A percentile compares a stretch with the other conserved stretches of the same genome.
Evolutionary conservation across 495 filamentous ascomycete genomes (phyloP).

Genomic region (Hypoxylon perforatum): DNA sequence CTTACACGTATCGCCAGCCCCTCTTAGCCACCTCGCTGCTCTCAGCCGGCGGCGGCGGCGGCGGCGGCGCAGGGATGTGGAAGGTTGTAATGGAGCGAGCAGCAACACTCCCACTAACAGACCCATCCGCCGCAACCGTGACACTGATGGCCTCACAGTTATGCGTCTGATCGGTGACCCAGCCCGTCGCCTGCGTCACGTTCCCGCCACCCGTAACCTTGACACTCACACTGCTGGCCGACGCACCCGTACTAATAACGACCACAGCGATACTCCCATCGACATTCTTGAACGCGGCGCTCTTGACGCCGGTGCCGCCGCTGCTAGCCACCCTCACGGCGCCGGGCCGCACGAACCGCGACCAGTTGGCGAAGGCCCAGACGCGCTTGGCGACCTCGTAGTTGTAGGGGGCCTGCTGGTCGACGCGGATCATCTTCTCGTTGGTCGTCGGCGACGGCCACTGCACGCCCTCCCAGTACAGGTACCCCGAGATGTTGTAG

Average conservation of each 20-base stretch:
- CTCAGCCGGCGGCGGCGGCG: slow-evolving; percentile 2
- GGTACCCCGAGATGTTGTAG: slow-evolving; percentile 58
- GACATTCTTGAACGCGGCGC: slow-evolving; percentile 61
- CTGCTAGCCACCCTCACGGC: slow-evolving; percentile 54
- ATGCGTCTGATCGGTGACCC: slow-evolving; percentile 51
- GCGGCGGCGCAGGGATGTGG: slow-evolving; percentile 39
- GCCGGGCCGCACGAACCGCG: slow-evolving; percentile 61
- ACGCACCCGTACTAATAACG: slow-evolving; percentile 58
- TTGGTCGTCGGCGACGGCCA: slow-evolving; percentile 59
- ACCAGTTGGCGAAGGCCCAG: slow-evolving; percentile 66
- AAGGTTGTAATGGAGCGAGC: slow-evolving; percentile 52
- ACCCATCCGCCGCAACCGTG: slow-evolving; percentile 44
- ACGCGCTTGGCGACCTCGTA: slow-evolving; percentile 58
- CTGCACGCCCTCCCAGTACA: slow-evolving; percentile 68
- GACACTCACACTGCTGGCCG: slow-evolving; percentile 43
- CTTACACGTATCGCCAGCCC: slow-evolving; percentile 23
- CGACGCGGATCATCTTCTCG: slow-evolving; percentile 58
- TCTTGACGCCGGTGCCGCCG: slow-evolving; percentile 50
- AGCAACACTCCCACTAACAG: slow-evolving; percentile 50
- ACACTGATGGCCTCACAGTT: slow-evolving; percentile 47
- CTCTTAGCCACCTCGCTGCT: slow-evolving; percentile 2
- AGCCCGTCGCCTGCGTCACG: slow-evolving; percentile 44
- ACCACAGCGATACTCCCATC: slow-evolving; percentile 61
- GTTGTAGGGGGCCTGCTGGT: slow-evolving; percentile 50
- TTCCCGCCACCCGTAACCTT: slow-evolving; percentile 38